Evolutionary conservation across 2,329 filamentous ascomycete species (phyloP).

Genomic region (Beauveria rudraprayagi): DNA sequence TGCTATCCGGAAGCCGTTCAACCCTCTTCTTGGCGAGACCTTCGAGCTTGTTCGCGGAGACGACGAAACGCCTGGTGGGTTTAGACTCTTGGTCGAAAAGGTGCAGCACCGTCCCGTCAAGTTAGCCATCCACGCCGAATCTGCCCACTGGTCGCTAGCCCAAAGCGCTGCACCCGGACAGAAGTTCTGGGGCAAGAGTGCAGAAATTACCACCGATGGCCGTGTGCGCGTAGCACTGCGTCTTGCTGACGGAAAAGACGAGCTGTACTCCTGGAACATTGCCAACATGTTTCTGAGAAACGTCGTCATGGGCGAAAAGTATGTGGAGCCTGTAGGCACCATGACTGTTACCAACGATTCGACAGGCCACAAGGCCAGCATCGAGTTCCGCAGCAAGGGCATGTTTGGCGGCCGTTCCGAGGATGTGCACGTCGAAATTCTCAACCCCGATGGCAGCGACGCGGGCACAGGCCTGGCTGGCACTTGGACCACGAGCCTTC

Average conservation of each 20-base stretch:
- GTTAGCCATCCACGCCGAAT: conserved; percentile 88
- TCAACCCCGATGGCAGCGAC: conserved; percentile 56
- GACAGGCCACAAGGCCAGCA: conserved; percentile 72
- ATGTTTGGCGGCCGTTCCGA: conserved; percentile 96
- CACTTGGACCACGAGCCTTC: conserved; percentile 75
- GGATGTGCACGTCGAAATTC: conserved; percentile 72
- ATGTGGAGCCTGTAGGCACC: conserved; percentile 86
- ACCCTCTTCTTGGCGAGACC: conserved; percentile 92
- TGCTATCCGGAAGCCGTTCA: conserved; percentile 91
- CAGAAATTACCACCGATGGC: conserved; percentile 88
- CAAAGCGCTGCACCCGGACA: conserved; percentile 85
- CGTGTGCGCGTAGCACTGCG: conserved; percentile 70
- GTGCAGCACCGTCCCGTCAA: conserved; percentile 87
- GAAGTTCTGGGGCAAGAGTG: conserved; percentile 98
- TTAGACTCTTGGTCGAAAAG: conserved; percentile 91
- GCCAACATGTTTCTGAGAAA: conserved; percentile 90
- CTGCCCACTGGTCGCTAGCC: conserved; percentile 73
- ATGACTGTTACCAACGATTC: conserved; percentile 83
- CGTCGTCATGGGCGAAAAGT: conserved; percentile 96
- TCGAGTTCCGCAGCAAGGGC: conserved; percentile 87
- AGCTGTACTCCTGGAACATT: conserved; percentile 80
- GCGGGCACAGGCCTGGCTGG: conserved; percentile 64
- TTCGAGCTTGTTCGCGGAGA: conserved; percentile 87
- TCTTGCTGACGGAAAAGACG: conserved; percentile 57
- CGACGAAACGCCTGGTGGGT: conserved; percentile 60